Evolutionary conservation across 2,329 filamentous ascomycete genomes (phyloP).

Genomic region (Tolypocladium album): DNA sequence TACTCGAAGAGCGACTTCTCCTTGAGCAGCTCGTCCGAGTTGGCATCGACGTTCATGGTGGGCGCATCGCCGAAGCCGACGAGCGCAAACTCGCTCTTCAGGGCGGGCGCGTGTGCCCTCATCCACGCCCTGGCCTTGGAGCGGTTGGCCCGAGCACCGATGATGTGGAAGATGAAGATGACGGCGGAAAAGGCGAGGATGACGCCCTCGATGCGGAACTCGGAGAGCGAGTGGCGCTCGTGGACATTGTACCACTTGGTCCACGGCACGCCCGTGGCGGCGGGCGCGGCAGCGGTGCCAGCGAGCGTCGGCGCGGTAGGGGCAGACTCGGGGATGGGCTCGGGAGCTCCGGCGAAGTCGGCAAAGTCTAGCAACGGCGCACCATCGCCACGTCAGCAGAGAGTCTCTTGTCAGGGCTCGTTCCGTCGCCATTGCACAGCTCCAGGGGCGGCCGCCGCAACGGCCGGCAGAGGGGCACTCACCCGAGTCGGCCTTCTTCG

Average conservation of each 20-base stretch:
- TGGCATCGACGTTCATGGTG: conserved; percentile 30
- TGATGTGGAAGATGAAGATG: conserved; percentile 67
- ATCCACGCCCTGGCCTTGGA: conserved; percentile 74
- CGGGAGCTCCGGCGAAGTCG: conserved; percentile 76
- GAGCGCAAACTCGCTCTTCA: conserved; percentile 74
- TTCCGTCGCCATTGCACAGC: neutral
- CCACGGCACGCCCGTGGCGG: conserved; percentile 50
- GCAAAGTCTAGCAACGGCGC: conserved; percentile 60
- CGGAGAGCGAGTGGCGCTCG: conserved; percentile 72
- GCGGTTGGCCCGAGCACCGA: conserved; percentile 72
- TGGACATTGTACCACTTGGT: conserved; percentile 97
- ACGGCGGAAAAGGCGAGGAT: conserved; percentile 67
- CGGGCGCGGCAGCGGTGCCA: conserved; percentile 32
- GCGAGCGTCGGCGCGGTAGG: conserved; percentile 35
- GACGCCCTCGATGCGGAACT: conserved; percentile 81
- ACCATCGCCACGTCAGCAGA: neutral
- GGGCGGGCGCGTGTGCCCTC: conserved; percentile 56
- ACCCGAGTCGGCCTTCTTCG: conserved; percentile 53
- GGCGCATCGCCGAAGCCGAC: conserved; percentile 66
- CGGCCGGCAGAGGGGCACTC: conserved; percentile 17
- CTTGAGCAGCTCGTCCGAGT: conserved; percentile 48
- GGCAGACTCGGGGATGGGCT: conserved; percentile 45
- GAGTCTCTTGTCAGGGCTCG: neutral
- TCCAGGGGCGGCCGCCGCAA: neutral
- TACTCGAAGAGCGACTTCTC: conserved; percentile 86